Base-by-base conservation (phyloP, 768 basidiomycete genomes). In the Panaeolus cyanescens region DNA sequence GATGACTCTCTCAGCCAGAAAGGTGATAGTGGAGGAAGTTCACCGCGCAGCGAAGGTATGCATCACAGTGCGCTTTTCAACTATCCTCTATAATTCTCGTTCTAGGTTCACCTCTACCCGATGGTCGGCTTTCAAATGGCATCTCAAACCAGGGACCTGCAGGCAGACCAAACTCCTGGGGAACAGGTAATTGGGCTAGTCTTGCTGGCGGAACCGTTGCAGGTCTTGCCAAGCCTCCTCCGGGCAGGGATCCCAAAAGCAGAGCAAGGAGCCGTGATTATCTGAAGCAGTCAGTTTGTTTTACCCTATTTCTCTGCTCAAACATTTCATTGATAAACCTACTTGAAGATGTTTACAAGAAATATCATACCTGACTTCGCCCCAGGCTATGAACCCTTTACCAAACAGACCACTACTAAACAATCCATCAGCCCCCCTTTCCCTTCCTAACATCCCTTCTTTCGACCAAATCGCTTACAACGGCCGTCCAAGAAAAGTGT, bases 371-470 rank as follows among this genome's bases (percentile, higher is more conserved):
- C 80, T 99, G 58, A 99, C 97, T 1, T 98, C 96, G 0, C 90
- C 95, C 1, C 93, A 97, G 73, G 96, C 97, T 5, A 90, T 99
- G 85, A 99, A 99, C 72, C 97, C 97, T 42, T 81, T 98, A 55
- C 95, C 95, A 2, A 92, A 94, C 62, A 86, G 93, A 67, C 91
- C 93, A 2, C 80, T 94, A 59, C 75, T 89, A 60, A 86, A 83
- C 67, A 91, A 86, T 68, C 74, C 88, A 30, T 79, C 84, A 54
- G 81, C 88, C 58, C 83, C 88, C 34, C 79, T 90, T 62, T 78
- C 87, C 36, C 77, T 91, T 59, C 89, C 88, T 55, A 91, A 90
- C 67, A 83, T 89, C 15, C 87, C 90, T 54, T 82, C 87, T 9
- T 92, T 90, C 67, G 92, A 93, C 55, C 79, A 86, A 67, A 85